Conservation (phyloP, 192 early-diverging fungal species). For the Geosiphon pyriformis region DNA sequence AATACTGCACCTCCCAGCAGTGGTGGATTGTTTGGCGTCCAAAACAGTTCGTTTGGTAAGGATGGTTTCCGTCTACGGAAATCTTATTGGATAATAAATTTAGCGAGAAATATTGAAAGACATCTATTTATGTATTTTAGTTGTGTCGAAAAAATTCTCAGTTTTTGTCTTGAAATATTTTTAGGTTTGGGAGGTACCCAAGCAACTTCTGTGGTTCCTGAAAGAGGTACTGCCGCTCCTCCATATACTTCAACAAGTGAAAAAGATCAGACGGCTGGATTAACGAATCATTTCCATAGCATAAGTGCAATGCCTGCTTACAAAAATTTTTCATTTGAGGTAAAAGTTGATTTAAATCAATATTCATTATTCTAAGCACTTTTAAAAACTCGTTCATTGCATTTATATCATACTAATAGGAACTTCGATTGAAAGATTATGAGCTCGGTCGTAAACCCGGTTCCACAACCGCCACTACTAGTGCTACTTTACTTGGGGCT, state of each 20-base stretch:
- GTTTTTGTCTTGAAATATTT: background rate
- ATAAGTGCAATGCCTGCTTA: conserved; percentile 89
- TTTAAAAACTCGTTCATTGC: too few species aligned
- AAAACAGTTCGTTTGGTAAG: background rate
- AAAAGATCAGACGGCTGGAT: conserved; percentile 42
- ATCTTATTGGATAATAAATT: conserved; percentile 16
- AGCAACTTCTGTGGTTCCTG: conserved; percentile 1
- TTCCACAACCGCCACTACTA: conserved; percentile 30
- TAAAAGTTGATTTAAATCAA: too few species aligned
- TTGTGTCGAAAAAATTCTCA: conserved; percentile 25
- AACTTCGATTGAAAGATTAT: conserved; percentile 90
- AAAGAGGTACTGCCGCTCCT: conserved; percentile 51
- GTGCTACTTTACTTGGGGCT: conserved; percentile 33
- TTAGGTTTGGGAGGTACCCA: background rate
- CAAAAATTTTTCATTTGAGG: conserved; percentile 79
- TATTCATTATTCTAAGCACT: background rate
- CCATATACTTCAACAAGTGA: conserved; percentile 49
- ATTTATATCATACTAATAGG: conserved; percentile 30
- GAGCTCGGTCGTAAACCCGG: conserved; percentile 67
- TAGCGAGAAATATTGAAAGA: conserved; percentile 26
- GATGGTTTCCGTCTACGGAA: background rate
- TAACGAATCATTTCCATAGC: conserved; percentile 57
- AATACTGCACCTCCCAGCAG: background rate
- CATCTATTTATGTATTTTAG: background rate
- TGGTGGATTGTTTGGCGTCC: background rate